These are phyloP conservation scores for Cucurbita moschata DNA, from an alignment of 306 rosid genomes.

Conservation along the genomic window DNA sequence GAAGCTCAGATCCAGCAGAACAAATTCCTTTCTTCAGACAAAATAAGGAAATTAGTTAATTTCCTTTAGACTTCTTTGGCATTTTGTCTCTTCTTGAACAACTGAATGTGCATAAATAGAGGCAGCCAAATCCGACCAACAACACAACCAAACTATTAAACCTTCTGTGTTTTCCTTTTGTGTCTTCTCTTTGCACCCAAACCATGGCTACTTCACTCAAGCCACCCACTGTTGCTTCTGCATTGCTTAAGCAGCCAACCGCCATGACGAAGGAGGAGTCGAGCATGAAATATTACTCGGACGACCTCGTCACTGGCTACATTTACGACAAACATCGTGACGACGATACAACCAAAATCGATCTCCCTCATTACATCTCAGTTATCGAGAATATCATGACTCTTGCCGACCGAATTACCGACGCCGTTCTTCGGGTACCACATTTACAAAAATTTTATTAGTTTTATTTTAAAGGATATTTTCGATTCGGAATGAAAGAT, in stretches of 20 bases:
- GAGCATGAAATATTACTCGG: not conserved
- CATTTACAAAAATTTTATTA: too few species aligned
- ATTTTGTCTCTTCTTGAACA: not conserved
- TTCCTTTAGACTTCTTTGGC: not conserved
- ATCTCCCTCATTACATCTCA: not conserved
- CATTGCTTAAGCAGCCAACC: not conserved
- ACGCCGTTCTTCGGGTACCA: not conserved
- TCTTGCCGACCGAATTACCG: not conserved
- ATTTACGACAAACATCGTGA: constrained; percentile 2
- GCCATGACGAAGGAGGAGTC: not conserved
- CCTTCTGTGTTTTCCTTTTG: not conserved
- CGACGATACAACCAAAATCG: not conserved
- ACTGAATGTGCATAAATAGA: not conserved
- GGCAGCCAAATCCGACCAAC: not conserved
- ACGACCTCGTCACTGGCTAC: not conserved
- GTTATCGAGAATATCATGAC: not conserved
- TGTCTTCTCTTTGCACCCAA: not conserved
- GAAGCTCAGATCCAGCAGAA: not conserved
- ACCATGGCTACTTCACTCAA: not conserved
- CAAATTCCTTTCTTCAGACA: not conserved
- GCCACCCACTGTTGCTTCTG: not conserved
- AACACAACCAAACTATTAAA: not conserved
- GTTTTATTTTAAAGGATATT: too few species aligned
- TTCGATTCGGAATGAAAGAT: too few species aligned
- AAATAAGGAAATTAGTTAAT: not conserved